Percentiles rank a stretch among this genome's conserved stretches.
These are phyloP conservation scores for Angomonas ambiguus DNA, from an alignment of 208 protist species.

Conservation along the genomic window DNA sequence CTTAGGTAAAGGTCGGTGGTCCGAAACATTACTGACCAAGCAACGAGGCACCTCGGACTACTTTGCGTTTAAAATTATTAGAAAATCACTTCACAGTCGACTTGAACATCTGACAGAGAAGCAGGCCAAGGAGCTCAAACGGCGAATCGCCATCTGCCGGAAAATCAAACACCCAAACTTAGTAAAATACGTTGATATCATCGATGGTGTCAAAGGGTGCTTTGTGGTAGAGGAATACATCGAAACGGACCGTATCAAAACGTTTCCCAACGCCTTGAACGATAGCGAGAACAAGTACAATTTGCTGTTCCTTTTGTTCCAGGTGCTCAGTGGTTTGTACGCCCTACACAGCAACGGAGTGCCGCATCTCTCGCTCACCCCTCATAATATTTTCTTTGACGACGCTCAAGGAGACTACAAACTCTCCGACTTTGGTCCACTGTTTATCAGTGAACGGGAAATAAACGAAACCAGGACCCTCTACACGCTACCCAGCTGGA, in stretches of 20 bases:
- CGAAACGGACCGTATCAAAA: slow-evolving; percentile 19
- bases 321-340: slow-evolving; percentile 58
- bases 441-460: slow-evolving; percentile 59
- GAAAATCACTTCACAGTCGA: slow-evolving; percentile 37
- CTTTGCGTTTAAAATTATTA: slow-evolving; percentile 67
- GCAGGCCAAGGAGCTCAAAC: slow-evolving; percentile 18
- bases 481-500: slow-evolving; percentile 51
- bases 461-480: slow-evolving; percentile 27
- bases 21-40: slow-evolving; percentile 64
- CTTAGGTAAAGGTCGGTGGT: slow-evolving; percentile 42
- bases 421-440: slow-evolving; percentile 66
- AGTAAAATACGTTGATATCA: slow-evolving; percentile 59
- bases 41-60: slow-evolving; percentile 37
- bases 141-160: slow-evolving; percentile 39
- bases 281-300: background rate
- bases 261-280: slow-evolving; percentile 19
- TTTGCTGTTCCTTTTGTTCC: slow-evolving; percentile 43
- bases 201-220: slow-evolving; percentile 52
- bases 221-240: slow-evolving; percentile 70
- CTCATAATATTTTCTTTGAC: slow-evolving; percentile 73
- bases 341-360: slow-evolving; percentile 69
- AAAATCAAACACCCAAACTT: slow-evolving; percentile 67
- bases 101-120: slow-evolving; percentile 19
- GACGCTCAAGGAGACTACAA: slow-evolving; percentile 31
- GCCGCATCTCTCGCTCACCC: slow-evolving; percentile 46